These are phyloP conservation scores for Plasmodium vivax DNA, from an alignment of 169 alveolate species.

Conservation along the genomic window DNA sequence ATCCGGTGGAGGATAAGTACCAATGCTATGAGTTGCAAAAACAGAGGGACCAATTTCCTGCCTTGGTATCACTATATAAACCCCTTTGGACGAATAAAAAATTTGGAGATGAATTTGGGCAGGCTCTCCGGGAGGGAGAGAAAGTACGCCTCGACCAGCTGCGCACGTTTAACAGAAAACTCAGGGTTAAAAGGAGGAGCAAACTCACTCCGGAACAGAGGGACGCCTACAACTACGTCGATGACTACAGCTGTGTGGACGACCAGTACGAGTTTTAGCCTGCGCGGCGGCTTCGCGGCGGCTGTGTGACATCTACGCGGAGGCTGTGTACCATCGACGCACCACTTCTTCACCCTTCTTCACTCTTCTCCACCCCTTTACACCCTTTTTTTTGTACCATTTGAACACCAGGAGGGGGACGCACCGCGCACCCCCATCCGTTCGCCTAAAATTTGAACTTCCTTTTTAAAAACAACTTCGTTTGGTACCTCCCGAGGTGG, in stretches of 20 bases:
- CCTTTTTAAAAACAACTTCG: background rate
- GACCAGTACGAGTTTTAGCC: constrained; percentile 7
- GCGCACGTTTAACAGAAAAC: constrained; percentile 9
- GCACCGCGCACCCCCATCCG: background rate
- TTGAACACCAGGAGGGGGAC: background rate
- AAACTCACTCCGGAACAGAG: background rate
- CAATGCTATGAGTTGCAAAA: constrained; percentile 78
- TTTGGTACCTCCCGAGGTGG: background rate
- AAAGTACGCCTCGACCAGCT: constrained; percentile 11
- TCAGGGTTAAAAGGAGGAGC: constrained; percentile 13
- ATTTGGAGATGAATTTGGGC: constrained; percentile 87
- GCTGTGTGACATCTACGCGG: background rate
- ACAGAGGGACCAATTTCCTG: constrained; percentile 80
- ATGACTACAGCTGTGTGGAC: constrained; percentile 26
- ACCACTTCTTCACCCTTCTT: background rate
- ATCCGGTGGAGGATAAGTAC: constrained; percentile 74
- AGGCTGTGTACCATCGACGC: background rate
- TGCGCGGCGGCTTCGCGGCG: background rate
- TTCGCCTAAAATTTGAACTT: background rate
- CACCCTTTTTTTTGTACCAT: background rate
- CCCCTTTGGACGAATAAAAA: constrained; percentile 85
- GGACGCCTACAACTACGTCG: constrained; percentile 18
- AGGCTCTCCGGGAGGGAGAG: constrained; percentile 78
- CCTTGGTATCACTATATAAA: constrained; percentile 78
- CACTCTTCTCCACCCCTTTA: background rate